These are phyloP conservation scores for Didymellaceae sp. DNA, from an alignment of 2,329 filamentous ascomycete species.

Conservation along the genomic window DNA sequence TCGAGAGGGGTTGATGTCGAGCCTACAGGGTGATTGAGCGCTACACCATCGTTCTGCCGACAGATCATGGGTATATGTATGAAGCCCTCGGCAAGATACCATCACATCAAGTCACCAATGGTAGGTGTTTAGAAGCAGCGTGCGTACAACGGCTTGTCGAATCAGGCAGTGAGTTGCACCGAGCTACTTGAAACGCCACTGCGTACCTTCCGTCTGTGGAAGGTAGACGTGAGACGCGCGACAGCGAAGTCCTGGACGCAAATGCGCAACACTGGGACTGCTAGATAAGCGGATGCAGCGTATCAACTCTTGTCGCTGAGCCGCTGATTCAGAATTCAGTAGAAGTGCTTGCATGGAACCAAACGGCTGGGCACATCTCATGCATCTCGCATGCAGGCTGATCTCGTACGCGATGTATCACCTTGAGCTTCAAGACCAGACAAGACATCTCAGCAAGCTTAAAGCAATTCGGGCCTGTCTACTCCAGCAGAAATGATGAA, in stretches of 20 bases:
- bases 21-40: constrained; percentile 23
- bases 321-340: constrained; percentile 9
- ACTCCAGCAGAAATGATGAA: neutral
- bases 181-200: constrained; percentile 13
- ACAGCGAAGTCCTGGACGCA: constrained; percentile 14
- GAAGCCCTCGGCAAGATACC: neutral
- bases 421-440: too few relatives aligned
- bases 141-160: constrained; percentile 6
- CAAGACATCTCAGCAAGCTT: too few relatives aligned
- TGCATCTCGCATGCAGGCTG: too few relatives aligned
- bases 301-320: constrained; percentile 10
- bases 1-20: constrained; percentile 11
- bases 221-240: constrained; percentile 12
- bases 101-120: constrained; percentile 11
- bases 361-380: too few relatives aligned
- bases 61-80: constrained; percentile 23
- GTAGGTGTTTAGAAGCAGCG: neutral
- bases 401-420: too few relatives aligned
- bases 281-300: constrained; percentile 20
- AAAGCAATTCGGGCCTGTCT: too few relatives aligned
- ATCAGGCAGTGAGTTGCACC: constrained; percentile 23
- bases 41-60: constrained; percentile 22
- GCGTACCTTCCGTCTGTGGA: constrained; percentile 29
- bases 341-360: constrained; percentile 16
- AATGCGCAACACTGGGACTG: constrained; percentile 8